Evolutionary conservation across 345 rosid genomes (phyloP).

Genomic region (Gossypium mustelinum): DNA sequence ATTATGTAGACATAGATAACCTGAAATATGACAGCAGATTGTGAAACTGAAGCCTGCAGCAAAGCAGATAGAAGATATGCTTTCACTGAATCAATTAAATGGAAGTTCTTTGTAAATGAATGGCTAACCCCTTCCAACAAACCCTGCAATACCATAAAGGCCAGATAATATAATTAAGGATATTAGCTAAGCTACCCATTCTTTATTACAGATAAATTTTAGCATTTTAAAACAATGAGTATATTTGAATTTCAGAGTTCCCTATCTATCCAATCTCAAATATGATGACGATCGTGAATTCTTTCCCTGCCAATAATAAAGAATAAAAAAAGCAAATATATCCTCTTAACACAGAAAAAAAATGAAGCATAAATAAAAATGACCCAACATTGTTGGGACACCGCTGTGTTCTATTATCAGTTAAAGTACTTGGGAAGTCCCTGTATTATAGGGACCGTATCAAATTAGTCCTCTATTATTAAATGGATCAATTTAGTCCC

Average conservation of each 20-base stretch:
- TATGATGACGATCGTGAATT: not conserved
- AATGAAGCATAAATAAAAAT: not conserved
- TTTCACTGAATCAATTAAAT: conserved; percentile 97
- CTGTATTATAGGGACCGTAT: no score
- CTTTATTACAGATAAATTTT: not conserved
- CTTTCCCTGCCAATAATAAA: not conserved
- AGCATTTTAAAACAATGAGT: not conserved
- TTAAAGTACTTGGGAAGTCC: no score
- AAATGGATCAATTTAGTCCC: no score
- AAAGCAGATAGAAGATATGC: conserved; percentile 95
- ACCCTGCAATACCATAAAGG: conserved; percentile 50
- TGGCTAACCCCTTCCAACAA: conserved; percentile 90
- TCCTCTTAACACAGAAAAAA: not conserved
- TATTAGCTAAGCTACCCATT: conserved; percentile 1
- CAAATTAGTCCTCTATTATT: no score
- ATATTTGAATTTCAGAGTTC: not conserved
- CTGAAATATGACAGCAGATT: conserved; percentile 87
- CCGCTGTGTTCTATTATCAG: not conserved
- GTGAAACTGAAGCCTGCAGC: conserved; percentile 91
- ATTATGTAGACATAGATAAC: conserved; percentile 33
- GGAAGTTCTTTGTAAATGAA: conserved; percentile 88
- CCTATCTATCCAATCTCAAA: not conserved
- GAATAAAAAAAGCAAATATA: conserved; percentile 4
- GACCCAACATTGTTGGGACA: not conserved
- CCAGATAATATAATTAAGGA: not conserved